Evolutionary conservation across 139 green algal genomes (phyloP).

Genomic region (Microglena sp.): DNA sequence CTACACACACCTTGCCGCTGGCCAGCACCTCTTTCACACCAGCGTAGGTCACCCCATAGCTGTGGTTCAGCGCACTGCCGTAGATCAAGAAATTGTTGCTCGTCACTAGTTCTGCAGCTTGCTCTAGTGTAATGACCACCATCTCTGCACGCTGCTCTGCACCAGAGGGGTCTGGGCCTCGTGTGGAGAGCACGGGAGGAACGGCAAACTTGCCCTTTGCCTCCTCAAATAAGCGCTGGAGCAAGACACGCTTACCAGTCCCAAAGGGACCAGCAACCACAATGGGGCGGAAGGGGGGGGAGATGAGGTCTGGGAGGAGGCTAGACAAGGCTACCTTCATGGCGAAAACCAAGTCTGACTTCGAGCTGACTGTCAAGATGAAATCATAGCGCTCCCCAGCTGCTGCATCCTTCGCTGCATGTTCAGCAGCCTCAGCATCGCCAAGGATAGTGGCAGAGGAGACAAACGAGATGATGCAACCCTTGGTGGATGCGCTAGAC

Average conservation of each 20-base stretch:
- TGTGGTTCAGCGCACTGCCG: constrained; percentile 24
- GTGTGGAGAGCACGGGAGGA: constrained; percentile 9
- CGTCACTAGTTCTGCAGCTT: constrained; percentile 18
- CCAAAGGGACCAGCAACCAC: constrained; percentile 55
- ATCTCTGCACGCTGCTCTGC: constrained; percentile 18
- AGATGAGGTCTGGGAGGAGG: constrained; percentile 33
- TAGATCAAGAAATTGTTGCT: constrained; percentile 23
- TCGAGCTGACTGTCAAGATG: too few relatives aligned
- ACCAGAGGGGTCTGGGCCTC: neutral
- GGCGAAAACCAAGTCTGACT: constrained; percentile 10
- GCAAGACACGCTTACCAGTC: constrained; percentile 44
- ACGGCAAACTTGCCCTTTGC: constrained; percentile 31
- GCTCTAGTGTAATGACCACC: constrained; percentile 22
- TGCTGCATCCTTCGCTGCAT: constrained; percentile 17
- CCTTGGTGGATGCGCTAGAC: too few relatives aligned
- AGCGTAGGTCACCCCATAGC: constrained; percentile 40
- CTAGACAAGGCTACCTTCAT: constrained; percentile 24
- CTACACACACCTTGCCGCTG: constrained; percentile 33
- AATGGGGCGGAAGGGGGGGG: constrained; percentile 35
- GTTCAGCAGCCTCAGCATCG: too few relatives aligned
- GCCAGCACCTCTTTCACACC: constrained; percentile 37
- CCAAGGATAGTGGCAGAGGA: too few relatives aligned
- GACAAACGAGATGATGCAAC: too few relatives aligned
- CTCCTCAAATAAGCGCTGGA: constrained; percentile 38
- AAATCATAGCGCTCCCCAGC: constrained; percentile 13